Percentiles rank a stretch among this genome's conserved stretches.
These are phyloP conservation scores for Phylloporus sp. DNA, from an alignment of 768 basidiomycete genomes.

Conservation along the genomic window DNA sequence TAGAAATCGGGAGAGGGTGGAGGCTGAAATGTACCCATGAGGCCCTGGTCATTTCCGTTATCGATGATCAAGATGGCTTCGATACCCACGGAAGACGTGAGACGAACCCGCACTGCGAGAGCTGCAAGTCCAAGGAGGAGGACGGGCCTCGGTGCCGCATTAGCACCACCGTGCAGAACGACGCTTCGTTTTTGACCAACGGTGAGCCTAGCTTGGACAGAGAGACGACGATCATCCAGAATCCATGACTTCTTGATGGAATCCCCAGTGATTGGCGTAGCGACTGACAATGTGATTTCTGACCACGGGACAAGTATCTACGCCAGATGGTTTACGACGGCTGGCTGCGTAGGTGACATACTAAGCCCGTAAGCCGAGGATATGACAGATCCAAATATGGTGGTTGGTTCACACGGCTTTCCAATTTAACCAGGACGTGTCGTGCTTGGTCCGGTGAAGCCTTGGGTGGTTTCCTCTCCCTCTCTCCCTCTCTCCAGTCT, in stretches of 20 bases:
- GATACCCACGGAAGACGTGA: not conserved
- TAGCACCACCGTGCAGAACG: not conserved
- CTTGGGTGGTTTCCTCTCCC: conserved; percentile 15
- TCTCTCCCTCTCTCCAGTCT: too few species aligned
- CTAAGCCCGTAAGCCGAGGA: not conserved
- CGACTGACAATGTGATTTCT: not conserved
- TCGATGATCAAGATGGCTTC: conserved; percentile 8
- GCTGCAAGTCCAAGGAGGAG: not conserved
- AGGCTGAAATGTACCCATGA: conserved; percentile 9
- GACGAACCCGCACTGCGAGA: not conserved
- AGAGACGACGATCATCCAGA: conserved; percentile 5
- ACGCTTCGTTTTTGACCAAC: not conserved
- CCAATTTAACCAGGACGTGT: conserved; percentile 13
- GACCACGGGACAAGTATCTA: not conserved
- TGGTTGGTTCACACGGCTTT: conserved; percentile 19
- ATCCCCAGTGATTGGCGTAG: conserved; percentile 4
- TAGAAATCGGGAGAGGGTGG: not conserved
- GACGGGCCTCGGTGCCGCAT: conserved; percentile 3
- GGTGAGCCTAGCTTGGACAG: not conserved
- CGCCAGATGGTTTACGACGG: too few species aligned
- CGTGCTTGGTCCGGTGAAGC: conserved; percentile 8
- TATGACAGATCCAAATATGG: conserved; percentile 8
- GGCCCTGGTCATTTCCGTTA: conserved; percentile 25
- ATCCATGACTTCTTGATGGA: conserved; percentile 9
- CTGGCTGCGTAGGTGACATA: too few species aligned